phyloP scores from a whole-genome alignment of 768 basidiomycete genomes.

The Fistulinella prunicolor region DNA sequence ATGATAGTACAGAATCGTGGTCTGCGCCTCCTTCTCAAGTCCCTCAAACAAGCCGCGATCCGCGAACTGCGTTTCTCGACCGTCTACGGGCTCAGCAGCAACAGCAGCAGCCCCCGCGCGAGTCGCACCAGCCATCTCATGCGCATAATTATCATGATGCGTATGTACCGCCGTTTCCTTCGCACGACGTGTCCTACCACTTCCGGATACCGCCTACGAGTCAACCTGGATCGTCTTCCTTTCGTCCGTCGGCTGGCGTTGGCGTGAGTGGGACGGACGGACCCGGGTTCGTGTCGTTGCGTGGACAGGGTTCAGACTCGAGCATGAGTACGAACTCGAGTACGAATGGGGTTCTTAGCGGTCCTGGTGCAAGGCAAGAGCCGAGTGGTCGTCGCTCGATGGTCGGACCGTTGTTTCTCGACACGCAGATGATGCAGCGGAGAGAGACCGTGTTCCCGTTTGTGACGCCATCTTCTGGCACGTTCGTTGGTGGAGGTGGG shows the following conservation, averaged over 20 bases:
- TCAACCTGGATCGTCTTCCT: conserved; percentile 3
- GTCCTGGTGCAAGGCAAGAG: background rate
- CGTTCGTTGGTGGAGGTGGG: conserved; percentile 1
- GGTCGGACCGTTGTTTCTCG: conserved; percentile 4
- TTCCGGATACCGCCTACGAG: conserved; percentile 9
- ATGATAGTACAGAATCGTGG: conserved; percentile 14
- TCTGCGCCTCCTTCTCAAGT: background rate
- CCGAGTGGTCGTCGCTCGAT: conserved; percentile 7
- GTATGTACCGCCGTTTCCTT: background rate
- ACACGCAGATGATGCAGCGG: conserved; percentile 5
- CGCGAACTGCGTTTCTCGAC: conserved; percentile 8
- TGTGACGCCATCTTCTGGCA: conserved; percentile 7
- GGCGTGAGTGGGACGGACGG: conserved; percentile 14
- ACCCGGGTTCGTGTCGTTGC: conserved; percentile 13
- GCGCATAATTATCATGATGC: conserved; percentile 3
- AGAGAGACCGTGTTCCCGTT: conserved; percentile 13
- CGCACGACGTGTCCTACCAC: conserved; percentile 4
- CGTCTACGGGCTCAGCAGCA: conserved; percentile 17
- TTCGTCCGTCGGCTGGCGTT: conserved; percentile 3
- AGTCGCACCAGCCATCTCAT: conserved; percentile 1
- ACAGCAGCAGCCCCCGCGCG: conserved; percentile 5
- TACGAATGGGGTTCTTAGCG: conserved; percentile 13
- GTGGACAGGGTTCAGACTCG: conserved; percentile 18
- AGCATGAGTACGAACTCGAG: conserved; percentile 14
- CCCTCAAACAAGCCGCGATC: conserved; percentile 3